phyloP scores from a whole-genome alignment of 495 filamentous ascomycete genomes.

The Parathielavia hyrcaniae region DNA sequence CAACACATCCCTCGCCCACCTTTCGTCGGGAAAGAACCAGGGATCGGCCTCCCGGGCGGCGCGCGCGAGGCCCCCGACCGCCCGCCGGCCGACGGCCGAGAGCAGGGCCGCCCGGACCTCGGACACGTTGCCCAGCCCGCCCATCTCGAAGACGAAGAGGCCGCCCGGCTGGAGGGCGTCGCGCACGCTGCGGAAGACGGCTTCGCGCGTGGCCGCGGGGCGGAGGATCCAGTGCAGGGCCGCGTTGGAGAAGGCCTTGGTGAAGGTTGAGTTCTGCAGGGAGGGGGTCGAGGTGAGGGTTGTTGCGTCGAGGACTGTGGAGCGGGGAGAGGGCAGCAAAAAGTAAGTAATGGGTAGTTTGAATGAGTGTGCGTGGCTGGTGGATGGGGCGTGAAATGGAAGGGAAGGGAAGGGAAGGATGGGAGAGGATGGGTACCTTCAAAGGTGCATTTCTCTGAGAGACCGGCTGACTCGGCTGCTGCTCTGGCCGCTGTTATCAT shows the following conservation, averaged over 20 bases:
- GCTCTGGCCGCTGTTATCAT: conserved; percentile 56
- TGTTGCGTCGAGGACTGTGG: conserved; percentile 39
- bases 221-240: conserved; percentile 70
- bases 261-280: conserved; percentile 35
- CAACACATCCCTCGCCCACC: conserved; percentile 44
- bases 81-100: conserved; percentile 46
- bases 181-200: conserved; percentile 45
- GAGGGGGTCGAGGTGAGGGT: conserved; percentile 19
- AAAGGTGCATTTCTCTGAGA: conserved; percentile 36
- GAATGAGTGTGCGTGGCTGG: neutral
- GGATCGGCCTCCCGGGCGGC: conserved; percentile 51
- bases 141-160: conserved; percentile 64
- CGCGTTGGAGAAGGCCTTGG: conserved; percentile 72
- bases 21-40: conserved; percentile 70
- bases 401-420: neutral
- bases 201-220: conserved; percentile 25
- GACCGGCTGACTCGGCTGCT: conserved; percentile 15
- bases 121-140: conserved; percentile 61
- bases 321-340: neutral
- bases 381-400: neutral
- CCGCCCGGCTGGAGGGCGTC: conserved; percentile 53
- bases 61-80: conserved; percentile 42
- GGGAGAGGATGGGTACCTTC: conserved; percentile 39
- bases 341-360: neutral
- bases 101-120: conserved; percentile 59